These are phyloP conservation scores for Alternaria viburni DNA, from an alignment of 2,329 filamentous ascomycete species.

Conservation along the genomic window DNA sequence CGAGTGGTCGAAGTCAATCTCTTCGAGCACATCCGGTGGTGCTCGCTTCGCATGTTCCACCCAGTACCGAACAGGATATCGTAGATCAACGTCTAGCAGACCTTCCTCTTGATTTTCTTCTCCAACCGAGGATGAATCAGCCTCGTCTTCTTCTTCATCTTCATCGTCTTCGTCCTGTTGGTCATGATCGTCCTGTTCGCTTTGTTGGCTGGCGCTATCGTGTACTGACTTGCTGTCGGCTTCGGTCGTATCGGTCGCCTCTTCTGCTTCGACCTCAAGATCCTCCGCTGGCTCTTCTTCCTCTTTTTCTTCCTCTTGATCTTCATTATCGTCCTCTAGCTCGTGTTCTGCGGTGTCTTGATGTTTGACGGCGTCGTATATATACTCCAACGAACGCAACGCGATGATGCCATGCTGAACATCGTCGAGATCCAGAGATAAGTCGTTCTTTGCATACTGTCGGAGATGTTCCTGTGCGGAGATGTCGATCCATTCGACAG, in stretches of 20 bases:
- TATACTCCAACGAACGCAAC: slow-evolving; percentile 27
- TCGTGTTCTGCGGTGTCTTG: not conserved
- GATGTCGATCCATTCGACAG: slow-evolving; percentile 31
- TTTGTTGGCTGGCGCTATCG: not conserved
- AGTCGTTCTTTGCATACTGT: slow-evolving; percentile 24
- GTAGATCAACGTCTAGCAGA: slow-evolving; percentile 10
- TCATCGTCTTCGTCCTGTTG: not conserved
- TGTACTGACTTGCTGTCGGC: not conserved
- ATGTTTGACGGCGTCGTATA: slow-evolving; percentile 14
- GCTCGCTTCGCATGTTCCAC: slow-evolving; percentile 30
- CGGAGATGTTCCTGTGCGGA: slow-evolving; percentile 28
- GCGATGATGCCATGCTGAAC: slow-evolving; percentile 35
- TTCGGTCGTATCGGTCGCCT: not conserved
- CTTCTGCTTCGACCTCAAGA: not conserved
- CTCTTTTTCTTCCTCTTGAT: not conserved
- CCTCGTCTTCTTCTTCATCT: not conserved
- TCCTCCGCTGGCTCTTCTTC: not conserved
- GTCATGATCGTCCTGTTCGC: not conserved
- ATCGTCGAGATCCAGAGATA: slow-evolving; percentile 21
- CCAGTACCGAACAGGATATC: slow-evolving; percentile 32
- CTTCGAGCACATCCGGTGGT: slow-evolving; percentile 26
- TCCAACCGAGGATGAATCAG: not conserved
- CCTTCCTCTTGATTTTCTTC: slow-evolving; percentile 7
- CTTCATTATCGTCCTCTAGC: not conserved
- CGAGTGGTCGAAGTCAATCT: slow-evolving; percentile 19